Evolutionary conservation across 129 eudicot genomes (phyloP).

Genomic region (Pseudognaphalium luteoalbum): DNA sequence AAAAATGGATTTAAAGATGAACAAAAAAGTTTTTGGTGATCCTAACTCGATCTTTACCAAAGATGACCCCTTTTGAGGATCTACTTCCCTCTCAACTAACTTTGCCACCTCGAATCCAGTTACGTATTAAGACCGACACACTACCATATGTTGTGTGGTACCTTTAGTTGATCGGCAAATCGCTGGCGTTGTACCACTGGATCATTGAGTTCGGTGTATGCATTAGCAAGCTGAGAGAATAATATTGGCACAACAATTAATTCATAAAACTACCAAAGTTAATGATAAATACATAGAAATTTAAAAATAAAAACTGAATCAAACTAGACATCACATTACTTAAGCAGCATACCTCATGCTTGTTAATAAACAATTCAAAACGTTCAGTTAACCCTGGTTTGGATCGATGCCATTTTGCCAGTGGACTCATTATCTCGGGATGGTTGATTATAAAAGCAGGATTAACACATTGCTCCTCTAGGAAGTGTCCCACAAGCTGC

Average conservation of each 20-base stretch:
- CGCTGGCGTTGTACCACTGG: constrained; percentile 96
- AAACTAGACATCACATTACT: background rate
- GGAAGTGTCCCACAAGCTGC: constrained; percentile 18
- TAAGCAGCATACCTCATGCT: constrained; percentile 65
- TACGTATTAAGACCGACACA: background rate
- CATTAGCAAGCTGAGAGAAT: constrained; percentile 77
- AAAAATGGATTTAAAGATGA: background rate
- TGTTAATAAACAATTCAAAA: constrained; percentile 87
- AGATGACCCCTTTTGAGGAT: no score
- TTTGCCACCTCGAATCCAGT: background rate
- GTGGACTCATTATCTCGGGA: constrained; percentile 97
- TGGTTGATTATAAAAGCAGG: constrained; percentile 88
- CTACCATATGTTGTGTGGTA: constrained; percentile 11
- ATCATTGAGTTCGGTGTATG: constrained; percentile 93
- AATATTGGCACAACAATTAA: background rate
- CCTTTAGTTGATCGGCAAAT: constrained; percentile 96
- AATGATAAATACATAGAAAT: background rate
- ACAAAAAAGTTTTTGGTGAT: background rate
- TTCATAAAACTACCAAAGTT: background rate
- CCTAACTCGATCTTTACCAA: no score
- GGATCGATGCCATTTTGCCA: constrained; percentile 98
- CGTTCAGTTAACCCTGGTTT: constrained; percentile 86
- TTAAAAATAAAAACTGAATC: background rate
- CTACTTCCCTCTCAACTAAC: no score
- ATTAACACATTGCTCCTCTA: constrained; percentile 86